Conservation (phyloP, 2,329 filamentous ascomycete genomes). For the Aspergillus intermedius region DNA sequence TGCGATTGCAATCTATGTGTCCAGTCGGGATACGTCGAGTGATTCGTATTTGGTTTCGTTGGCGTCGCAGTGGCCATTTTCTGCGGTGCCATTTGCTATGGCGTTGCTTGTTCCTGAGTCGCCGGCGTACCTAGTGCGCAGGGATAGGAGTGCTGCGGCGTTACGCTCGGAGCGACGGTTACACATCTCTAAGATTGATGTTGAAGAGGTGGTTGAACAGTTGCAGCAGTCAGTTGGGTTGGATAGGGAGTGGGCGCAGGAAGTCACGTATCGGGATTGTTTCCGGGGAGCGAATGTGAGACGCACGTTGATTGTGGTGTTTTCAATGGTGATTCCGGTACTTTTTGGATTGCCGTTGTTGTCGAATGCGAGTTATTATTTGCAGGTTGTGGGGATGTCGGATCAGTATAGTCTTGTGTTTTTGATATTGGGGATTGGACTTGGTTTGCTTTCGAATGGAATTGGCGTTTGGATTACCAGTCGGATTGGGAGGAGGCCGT, state of each 20-base stretch:
- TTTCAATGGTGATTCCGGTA: conserved; percentile 39
- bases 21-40: conserved; percentile 16
- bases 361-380: conserved; percentile 38
- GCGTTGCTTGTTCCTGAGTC: conserved; percentile 46
- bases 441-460: conserved; percentile 42
- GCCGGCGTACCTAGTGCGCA: conserved; percentile 45
- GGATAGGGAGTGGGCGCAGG: conserved; percentile 42
- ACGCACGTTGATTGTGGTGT: conserved; percentile 28
- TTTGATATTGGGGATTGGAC: conserved; percentile 41
- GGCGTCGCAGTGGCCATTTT: conserved; percentile 21
- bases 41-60: conserved; percentile 26
- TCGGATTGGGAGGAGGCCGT: conserved; percentile 33
- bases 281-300: conserved; percentile 20
- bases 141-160: conserved; percentile 33
- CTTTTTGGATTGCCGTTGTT: conserved; percentile 44
- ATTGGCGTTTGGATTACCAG: conserved; percentile 41
- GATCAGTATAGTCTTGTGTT: conserved; percentile 33
- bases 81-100: conserved; percentile 37
- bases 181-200: conserved; percentile 35
- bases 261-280: conserved; percentile 22
- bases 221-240: conserved; percentile 40
- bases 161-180: conserved; percentile 44
- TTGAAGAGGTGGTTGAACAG: conserved; percentile 24
- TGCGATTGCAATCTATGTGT: conserved; percentile 36
- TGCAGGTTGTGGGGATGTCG: conserved; percentile 29